Base-by-base conservation (phyloP, 2,329 filamentous ascomycete genomes). In the Pestalotiopsis sp. region DNA sequence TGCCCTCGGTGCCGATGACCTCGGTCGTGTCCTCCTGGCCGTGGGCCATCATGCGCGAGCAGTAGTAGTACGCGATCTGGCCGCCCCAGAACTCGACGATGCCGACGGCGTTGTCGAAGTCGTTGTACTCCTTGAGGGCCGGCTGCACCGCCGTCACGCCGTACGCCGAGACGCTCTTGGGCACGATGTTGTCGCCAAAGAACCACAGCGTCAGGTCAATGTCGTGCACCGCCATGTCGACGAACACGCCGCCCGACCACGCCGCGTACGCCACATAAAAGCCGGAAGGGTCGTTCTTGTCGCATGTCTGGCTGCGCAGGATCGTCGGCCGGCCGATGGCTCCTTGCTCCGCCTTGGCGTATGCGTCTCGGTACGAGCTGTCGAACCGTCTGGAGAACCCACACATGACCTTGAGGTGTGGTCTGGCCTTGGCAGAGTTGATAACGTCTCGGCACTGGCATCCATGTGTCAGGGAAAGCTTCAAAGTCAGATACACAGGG, bases 221-320 rank as follows among this genome's bases (percentile, higher is more conserved):
- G 73, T 92, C 90, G 81, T 92, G 90, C 74, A 92, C 89, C 64
- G 87, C 89, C 80, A 88, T 91, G 67, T 92, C 91, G 68, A 92
- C 90, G 73, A 92, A 92, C 75, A 92, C 91, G 23, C 90, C 90
- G 40, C 91, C 90, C 1, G 83, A 86, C 79, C 87, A 90, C 72
- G 89, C 82, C 12, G 90, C 89, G 78, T 92, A 92, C 25, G 85
- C 82, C 67, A 92, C 89, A 76, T 92, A 92, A 83, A 91, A 92
- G 58, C 90, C 90, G 0, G 83, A 84, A 0, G 89, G 87, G 69
- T 91, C 89, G 68, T 88, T 84, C 76, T 89, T 90, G 79, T 92
- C 90, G 79, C 89, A 91, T 0, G 90, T 92, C 78, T 92, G 90
- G 63, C 84, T 87, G 72, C 89, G 87, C 72, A 92, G 83, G 59